Base-by-base conservation (phyloP, 2,329 filamentous ascomycete species). In the Colletotrichum noveboracense region DNA sequence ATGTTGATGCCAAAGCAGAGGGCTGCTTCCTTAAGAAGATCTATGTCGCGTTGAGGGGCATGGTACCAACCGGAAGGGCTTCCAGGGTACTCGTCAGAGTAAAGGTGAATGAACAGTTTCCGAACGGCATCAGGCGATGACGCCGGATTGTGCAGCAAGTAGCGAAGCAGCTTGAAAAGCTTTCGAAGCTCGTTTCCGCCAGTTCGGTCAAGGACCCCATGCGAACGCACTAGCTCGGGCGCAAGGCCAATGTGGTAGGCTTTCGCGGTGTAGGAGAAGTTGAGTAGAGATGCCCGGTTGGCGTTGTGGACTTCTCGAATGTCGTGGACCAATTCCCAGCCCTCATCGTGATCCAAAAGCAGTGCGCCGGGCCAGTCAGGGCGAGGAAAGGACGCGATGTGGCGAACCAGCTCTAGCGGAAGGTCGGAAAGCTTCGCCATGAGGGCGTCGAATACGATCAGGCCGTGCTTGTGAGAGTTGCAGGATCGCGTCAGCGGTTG, bases 391-490 rank as follows among this genome's bases (percentile, higher is more conserved):
- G 43, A 52, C 43, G 43, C 43, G 3, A 52, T 52, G 12, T 52
- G 43, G 43, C 43, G 43, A 52, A 52, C 43, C 43, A 52, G n/a
- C 43, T 52, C 43, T 0, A 21, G n/a, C n/a, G n/a, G 43, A 24
- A 52, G 43, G n/a, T 52, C 43, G 0, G 43, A 21, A 52, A 52
- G 43, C 43, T 52, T 52, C 12, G 43, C 43, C 43, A 52, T 52
- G 43, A 13, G 10, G 0, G 43, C 43, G 6, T 21, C 43, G 43
- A 52, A 6, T 1, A 24, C 4, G 43, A 52, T 13, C 3, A 52
- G n/a, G 4, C 2, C n/a, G n/a, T 52, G 4, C n/a, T 13, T 24
- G n/a, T 52, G 0, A 12, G 10, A 0, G n/a, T 1, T 5, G 0
- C n/a, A 21, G n/a, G 10, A 5, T 52, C 1, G n/a, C n/a, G n/a